Evolutionary conservation across 352 stramenopile genomes (phyloP).

Genomic region (Globisporangium abappressorium): DNA sequence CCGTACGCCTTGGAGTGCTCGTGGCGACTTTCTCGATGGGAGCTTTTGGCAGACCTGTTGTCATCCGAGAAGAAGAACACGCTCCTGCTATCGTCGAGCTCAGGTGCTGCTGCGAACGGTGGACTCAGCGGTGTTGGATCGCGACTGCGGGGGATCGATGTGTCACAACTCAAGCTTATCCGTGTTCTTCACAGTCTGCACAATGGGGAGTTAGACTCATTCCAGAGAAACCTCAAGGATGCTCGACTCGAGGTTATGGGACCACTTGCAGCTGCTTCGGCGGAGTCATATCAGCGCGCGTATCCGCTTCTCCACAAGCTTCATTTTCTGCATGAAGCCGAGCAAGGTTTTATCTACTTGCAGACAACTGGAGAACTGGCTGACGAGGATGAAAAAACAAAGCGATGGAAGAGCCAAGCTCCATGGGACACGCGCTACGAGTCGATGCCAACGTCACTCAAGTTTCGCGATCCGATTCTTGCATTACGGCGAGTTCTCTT

Average conservation of each 20-base stretch:
- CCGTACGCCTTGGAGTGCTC: conserved; percentile 80
- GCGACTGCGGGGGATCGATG: conserved; percentile 60
- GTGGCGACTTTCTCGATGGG: conserved; percentile 84
- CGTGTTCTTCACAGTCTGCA: conserved; percentile 81
- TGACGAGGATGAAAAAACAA: conserved; percentile 26
- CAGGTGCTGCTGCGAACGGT: conserved; percentile 1
- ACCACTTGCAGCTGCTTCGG: conserved; percentile 59
- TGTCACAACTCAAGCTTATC: conserved; percentile 76
- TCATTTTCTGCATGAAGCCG: conserved; percentile 74
- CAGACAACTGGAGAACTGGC: conserved; percentile 26
- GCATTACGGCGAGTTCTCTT: conserved; percentile 79
- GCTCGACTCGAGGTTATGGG: conserved; percentile 70
- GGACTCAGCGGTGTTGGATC: neutral
- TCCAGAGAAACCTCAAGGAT: conserved; percentile 61
- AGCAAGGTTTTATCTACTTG: conserved; percentile 67
- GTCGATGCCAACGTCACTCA: conserved; percentile 70
- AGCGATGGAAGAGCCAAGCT: conserved; percentile 55
- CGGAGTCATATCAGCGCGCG: conserved; percentile 72
- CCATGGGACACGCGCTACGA: conserved; percentile 73
- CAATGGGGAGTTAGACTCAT: conserved; percentile 42
- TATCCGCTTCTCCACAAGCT: conserved; percentile 77
- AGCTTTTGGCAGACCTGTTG: conserved; percentile 70
- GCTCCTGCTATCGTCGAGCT: conserved; percentile 35
- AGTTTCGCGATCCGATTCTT: conserved; percentile 82
- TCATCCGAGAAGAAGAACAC: conserved; percentile 73